phyloP scores from a whole-genome alignment of 1,139 yeast species.

The Suhomyces choctaworum region DNA sequence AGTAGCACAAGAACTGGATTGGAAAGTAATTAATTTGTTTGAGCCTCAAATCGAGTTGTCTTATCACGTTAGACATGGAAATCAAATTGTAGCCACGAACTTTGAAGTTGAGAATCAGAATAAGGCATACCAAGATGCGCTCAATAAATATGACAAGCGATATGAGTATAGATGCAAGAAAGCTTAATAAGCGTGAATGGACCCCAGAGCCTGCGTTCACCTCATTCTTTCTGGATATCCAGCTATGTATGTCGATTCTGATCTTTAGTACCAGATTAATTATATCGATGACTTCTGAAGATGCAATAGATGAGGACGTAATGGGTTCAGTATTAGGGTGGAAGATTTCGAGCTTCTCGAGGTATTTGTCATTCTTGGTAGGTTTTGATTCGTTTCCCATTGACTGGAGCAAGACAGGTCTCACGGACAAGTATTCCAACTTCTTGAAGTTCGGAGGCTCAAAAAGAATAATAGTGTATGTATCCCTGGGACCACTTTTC shows the following conservation, averaged over 20 bases:
- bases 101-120: conserved; percentile 28
- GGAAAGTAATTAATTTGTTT: conserved; percentile 83
- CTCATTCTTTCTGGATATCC: neutral
- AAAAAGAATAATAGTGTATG: conserved; percentile 53
- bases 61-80: conserved; percentile 58
- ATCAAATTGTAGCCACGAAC: conserved; percentile 25
- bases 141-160: conserved; percentile 21
- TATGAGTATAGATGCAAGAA: neutral
- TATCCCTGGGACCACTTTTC: neutral
- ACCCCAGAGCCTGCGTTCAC: neutral
- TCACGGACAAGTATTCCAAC: conserved; percentile 77
- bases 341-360: conserved; percentile 10
- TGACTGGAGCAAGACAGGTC: conserved; percentile 70
- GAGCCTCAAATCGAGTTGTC: conserved; percentile 76
- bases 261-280: conserved; percentile 33
- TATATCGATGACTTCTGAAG: conserved; percentile 33
- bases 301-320: conserved; percentile 22
- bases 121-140: conserved; percentile 21
- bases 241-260: conserved; percentile 18
- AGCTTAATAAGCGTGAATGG: neutral
- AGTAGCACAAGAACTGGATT: conserved; percentile 65
- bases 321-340: conserved; percentile 12
- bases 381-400: conserved; percentile 22
- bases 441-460: conserved; percentile 72
- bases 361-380: conserved; percentile 8